These are phyloP conservation scores for Cladosporium sp. DNA, from an alignment of 2,329 filamentous ascomycete genomes.

Conservation along the genomic window DNA sequence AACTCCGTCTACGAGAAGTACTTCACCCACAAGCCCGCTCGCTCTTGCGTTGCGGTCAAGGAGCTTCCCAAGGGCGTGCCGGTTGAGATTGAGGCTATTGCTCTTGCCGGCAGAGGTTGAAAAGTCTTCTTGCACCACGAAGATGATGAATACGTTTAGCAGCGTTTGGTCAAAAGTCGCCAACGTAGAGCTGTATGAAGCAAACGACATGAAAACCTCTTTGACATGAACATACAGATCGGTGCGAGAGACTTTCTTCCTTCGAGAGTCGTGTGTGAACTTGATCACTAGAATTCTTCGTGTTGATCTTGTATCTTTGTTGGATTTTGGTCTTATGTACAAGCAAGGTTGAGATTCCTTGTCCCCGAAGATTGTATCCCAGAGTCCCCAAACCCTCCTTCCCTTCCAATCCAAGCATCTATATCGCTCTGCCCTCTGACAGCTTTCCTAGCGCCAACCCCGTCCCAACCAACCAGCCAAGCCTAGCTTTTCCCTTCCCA, in stretches of 20 bases:
- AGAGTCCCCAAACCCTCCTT: not conserved
- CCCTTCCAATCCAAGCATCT: not conserved
- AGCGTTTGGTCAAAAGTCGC: not conserved
- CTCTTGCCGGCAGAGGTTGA: constrained; percentile 46
- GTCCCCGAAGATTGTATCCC: not conserved
- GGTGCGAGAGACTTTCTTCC: not conserved
- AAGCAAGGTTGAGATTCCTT: not conserved
- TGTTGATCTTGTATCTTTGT: not conserved
- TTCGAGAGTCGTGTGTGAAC: not conserved
- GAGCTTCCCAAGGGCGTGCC: constrained; percentile 82
- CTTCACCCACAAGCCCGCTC: constrained; percentile 80
- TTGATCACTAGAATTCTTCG: not conserved
- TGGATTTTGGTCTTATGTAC: not conserved
- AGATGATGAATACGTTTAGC: not conserved
- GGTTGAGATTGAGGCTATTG: constrained; percentile 89
- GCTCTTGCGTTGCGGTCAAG: constrained; percentile 88
- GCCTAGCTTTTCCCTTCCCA: not conserved
- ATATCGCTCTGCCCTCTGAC: not conserved
- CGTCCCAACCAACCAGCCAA: not conserved
- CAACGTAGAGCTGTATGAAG: not conserved
- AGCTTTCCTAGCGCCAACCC: not conserved
- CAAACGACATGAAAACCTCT: constrained; percentile 1
- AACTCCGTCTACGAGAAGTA: constrained; percentile 83
- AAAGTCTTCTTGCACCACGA: not conserved
- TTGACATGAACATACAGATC: not conserved